Evolutionary conservation across 345 rosid genomes (phyloP), one percentile per base, ranked within the genome.

Genomic region (Syzygium aromaticum): DNA sequence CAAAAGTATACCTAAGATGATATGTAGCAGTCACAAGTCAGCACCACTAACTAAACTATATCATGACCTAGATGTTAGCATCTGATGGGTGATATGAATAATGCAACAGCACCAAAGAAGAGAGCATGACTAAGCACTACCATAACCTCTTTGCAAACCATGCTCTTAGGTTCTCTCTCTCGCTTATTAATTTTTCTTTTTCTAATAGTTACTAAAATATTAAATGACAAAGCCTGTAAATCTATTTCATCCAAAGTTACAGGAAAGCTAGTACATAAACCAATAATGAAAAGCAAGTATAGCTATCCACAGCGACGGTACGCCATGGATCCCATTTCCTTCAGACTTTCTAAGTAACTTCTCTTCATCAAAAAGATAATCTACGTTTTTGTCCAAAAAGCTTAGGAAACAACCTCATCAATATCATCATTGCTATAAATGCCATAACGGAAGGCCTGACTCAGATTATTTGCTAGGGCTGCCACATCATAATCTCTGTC

Each of bases 401-500:
- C 16, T 52, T 33, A 67, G 30, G 53, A 78, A 84, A 52, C 51
- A 86, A 97, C 98, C 99, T 97, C 97, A 86, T 97, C 97, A 85
- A 92, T 89, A 54, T 92, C 97, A 73, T 97, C 98, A 33, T 95
- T 93, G 91, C 88, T 91, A 92, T 97, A 97, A 86, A 95, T 95
- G 85, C 96, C 98, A 92, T 94, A 97, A 90, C 94, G 93, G 89
- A 96, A 97, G 84, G 98, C 99, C 93, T 96, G 97, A 88, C 96
- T 97, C 87, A 97, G 91, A 89, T 97, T 96, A 90, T 94, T 97
- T 90, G 98, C 98, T 80, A 97, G 91, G 88, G 96, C 98, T 67
- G 98, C 97, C 91, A 95, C 98, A 91, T 97, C 98, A 90, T 94
- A 97, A 89, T 97, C 99, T 91, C 99, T 94, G 89, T 97, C 98